Evolutionary conservation across 805 yeast species (phyloP).

Genomic region (Wickerhamomyces bisporus): DNA sequence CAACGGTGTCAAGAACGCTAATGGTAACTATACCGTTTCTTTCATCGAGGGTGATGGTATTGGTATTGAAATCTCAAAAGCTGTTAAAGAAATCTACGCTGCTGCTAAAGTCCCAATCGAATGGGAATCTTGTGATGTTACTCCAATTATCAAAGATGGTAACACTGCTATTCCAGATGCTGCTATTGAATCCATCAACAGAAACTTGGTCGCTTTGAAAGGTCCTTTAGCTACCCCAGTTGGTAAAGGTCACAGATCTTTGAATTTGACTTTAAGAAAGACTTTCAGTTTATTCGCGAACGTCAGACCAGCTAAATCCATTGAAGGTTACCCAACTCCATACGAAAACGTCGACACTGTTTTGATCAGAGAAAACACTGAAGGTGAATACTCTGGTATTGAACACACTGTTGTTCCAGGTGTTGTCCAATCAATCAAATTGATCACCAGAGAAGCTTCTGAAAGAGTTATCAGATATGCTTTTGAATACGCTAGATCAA

Average conservation of each 20-base stretch:
- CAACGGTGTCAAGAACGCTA: conserved; percentile 57
- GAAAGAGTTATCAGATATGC: conserved; percentile 97
- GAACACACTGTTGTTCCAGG: conserved; percentile 98
- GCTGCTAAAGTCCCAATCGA: conserved; percentile 96
- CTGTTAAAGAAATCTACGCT: conserved; percentile 86
- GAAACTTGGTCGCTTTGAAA: conserved; percentile 90
- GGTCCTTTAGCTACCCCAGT: conserved; percentile 99
- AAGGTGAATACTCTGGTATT: conserved; percentile 99
- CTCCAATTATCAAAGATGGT: conserved; percentile 88
- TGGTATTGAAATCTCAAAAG: conserved; percentile 90
- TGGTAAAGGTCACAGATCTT: conserved; percentile 97
- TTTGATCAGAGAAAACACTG: conserved; percentile 97
- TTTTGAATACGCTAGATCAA: conserved; percentile 89
- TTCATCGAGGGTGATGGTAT: conserved; percentile 99
- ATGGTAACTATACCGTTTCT: conserved; percentile 90
- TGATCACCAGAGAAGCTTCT: conserved; percentile 93
- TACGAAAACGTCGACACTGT: conserved; percentile 84
- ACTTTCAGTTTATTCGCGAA: conserved; percentile 95
- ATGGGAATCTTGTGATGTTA: conserved; percentile 96
- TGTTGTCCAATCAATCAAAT: conserved; percentile 95
- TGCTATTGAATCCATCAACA: conserved; percentile 90
- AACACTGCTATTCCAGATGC: conserved; percentile 88
- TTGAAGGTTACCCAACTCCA: conserved; percentile 88
- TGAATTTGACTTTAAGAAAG: conserved; percentile 96
- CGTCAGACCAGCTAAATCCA: conserved; percentile 93